These are phyloP conservation scores for Monilinia fructigena DNA, from an alignment of 2,329 filamentous ascomycete genomes.

Conservation along the genomic window DNA sequence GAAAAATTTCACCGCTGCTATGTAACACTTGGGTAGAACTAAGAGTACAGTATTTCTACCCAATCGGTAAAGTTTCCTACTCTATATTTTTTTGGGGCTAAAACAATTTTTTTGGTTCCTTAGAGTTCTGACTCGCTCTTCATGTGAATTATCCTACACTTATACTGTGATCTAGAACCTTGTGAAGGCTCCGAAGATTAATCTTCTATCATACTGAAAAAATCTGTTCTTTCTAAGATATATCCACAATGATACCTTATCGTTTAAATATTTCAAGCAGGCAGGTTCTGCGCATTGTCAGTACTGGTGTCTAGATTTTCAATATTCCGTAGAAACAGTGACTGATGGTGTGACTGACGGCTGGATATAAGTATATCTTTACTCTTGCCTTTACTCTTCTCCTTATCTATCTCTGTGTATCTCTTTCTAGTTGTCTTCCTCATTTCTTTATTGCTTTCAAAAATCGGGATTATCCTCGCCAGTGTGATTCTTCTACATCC, in stretches of 20 bases:
- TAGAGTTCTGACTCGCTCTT: neutral
- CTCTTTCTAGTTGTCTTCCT: neutral
- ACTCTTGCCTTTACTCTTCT: neutral
- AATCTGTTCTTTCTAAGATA: neutral
- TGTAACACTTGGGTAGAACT: neutral
- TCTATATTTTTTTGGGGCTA: neutral
- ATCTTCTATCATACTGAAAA: slow-evolving; percentile 2
- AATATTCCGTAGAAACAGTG: slow-evolving; percentile 1
- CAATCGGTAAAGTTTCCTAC: slow-evolving; percentile 18
- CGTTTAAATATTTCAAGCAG: neutral
- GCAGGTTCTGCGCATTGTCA: slow-evolving; percentile 8
- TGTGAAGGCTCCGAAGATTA: too few relatives aligned
- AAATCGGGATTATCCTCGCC: neutral
- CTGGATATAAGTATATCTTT: slow-evolving; percentile 7
- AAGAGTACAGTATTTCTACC: neutral
- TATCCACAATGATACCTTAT: slow-evolving; percentile 9
- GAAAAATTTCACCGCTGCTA: neutral
- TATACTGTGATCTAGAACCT: too few relatives aligned
- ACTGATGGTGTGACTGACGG: neutral
- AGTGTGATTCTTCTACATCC: neutral
- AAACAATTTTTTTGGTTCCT: neutral
- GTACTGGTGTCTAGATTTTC: neutral
- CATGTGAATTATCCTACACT: too few relatives aligned
- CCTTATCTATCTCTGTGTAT: neutral
- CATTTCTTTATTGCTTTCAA: neutral